Evolutionary conservation across 805 yeast genomes (phyloP), one percentile per base, ranked within the genome.

Genomic region (Yueomyces sp.): DNA sequence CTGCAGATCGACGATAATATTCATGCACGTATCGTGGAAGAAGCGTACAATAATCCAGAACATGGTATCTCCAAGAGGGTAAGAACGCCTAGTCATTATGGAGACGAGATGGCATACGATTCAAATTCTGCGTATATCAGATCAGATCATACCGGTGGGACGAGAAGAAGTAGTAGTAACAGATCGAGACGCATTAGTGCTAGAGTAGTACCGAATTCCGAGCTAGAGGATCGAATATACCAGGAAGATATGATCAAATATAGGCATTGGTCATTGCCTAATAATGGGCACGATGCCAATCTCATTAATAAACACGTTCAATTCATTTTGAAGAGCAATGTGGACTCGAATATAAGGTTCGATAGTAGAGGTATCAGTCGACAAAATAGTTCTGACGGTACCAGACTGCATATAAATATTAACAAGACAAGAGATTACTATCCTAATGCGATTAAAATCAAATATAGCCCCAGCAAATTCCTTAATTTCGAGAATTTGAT

Each of bases 401-500:
- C 19, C 19, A 19, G 19, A 19, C 19, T 19, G 19, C 19, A 19
- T 19, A 19, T 19, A 19, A 19, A 19, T 19, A 19, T 19, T 19
- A 19, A 19, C 9, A 30, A 12, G 26, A 49, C 51, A 38, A 44
- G 43, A 26, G 47, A 46, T 28, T 45, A 47, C 34, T 40, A 44
- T 26, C 47, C 44, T 12, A 45, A 52, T 9, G 41, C 43, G 26
- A 48, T 61, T 7, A 51, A 52, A 40, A 48, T 64, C 37, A 52
- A 50, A 33, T 60, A 57, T 41, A 43, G 54, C 36, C 56, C 63
- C 1, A 9, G 45, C 26, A 52, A 47, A 27, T 45, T 57, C 4
- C 43, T 58, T 11, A 52, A 54, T 41, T 57, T 59, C 38, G 43
- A 52, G 8, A 9, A 5, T 7, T 11, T 34, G n/a, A n/a, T n/a